Evolutionary conservation across 805 yeast genomes (phyloP), one percentile per base, ranked within the genome.

Genomic region (Yamadazyma sp.): DNA sequence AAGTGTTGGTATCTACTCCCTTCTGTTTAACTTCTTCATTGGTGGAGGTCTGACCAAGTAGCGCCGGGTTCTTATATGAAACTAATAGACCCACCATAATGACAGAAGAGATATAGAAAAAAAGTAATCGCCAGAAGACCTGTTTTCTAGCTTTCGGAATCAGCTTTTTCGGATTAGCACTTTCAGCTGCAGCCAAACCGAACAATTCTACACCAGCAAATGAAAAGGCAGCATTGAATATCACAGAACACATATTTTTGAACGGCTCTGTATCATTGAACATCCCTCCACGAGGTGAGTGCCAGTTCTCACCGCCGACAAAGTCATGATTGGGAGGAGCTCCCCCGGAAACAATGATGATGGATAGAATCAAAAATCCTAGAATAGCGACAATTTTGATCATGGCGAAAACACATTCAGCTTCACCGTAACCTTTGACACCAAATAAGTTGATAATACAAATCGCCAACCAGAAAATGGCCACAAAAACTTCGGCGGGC

Each of bases 181-280:
- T 77, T 61, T 81, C 87, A 35, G 83, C 82, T 37, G 83, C 81
- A 33, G 82, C 80, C 42, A 81, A 66, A 44, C 82, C 85, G 53
- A 73, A 71, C 44, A 80, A 62, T 58, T 81, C 87, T 20, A 81
- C 76, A 53, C 87, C 85, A 42, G 81, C 80, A 47, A 78, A 78
- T 0, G 84, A 74, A 63, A 80, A 71, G 47, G 82, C 80, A 24
- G 82, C 77, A 23, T 78, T 78, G 44, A 80, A 73, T 19, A 78
- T 79, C 11, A 78, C 71, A 22, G 59, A 49, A 62, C 84, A 79
- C 41, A 80, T 71, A 60, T 82, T 83, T 53, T 80, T 80, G 60
- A 80, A 79, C 21, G 71, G 70, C 43, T 49, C 48, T 1, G 47
- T 49, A 23, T 44, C 41, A 47, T 61, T 54, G 45, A 74, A 73